Evolutionary conservation across 495 filamentous ascomycete species (phyloP).

Genomic region (Neurospora discreta): DNA sequence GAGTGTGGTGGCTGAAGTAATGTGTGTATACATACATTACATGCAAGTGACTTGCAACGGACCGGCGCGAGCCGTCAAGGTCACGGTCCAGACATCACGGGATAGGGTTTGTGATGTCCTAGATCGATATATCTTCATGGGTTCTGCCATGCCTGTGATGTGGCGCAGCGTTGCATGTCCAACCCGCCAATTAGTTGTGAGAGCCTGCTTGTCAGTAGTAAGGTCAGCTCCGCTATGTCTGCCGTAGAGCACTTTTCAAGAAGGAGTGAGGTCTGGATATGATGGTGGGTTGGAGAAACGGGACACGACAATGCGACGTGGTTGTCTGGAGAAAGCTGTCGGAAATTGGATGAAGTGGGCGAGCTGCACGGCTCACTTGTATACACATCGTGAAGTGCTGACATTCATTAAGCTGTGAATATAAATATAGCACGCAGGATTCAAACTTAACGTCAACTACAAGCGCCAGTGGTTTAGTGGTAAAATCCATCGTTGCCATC

Average conservation of each 20-base stretch:
- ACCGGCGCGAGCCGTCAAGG: not conserved
- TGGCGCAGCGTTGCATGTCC: not conserved
- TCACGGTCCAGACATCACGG: not conserved
- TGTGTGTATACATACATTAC: no score
- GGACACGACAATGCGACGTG: not conserved
- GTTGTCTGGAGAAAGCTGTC: not conserved
- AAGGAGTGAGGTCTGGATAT: not conserved
- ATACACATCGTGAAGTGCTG: not conserved
- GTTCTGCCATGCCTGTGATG: not conserved
- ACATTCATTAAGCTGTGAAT: not conserved
- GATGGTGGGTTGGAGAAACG: not conserved
- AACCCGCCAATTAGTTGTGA: not conserved
- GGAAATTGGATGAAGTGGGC: not conserved
- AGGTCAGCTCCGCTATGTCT: not conserved
- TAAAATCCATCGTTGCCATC: slow-evolving; percentile 46
- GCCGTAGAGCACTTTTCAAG: not conserved
- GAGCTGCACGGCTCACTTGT: not conserved
- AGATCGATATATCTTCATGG: not conserved
- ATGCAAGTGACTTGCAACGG: not conserved
- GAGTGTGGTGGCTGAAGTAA: not conserved
- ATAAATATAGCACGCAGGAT: fast-evolving
- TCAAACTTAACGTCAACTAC: not conserved
- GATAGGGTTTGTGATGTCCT: not conserved
- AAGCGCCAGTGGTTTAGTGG: slow-evolving; percentile 36
- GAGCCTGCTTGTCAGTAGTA: not conserved